Base-by-base conservation (phyloP, 305 asterid genomes). In the Fraxinus baroniana region DNA sequence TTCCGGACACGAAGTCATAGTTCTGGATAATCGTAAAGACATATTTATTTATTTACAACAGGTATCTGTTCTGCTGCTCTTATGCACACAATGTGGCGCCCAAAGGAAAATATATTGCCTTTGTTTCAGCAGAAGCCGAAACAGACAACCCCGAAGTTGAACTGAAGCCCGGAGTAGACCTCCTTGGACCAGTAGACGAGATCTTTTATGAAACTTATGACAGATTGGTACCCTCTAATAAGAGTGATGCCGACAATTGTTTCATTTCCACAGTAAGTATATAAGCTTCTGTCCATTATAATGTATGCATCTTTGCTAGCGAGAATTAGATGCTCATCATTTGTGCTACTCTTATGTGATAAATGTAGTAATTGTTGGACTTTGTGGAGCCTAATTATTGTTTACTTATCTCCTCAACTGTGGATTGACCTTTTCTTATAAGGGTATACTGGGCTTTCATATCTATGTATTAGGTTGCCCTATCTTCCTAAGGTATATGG, bases 11-110 rank as follows among this genome's bases (percentile, higher is more conserved):
- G 20, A 30, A 30, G 41, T 70, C 18, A 13, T 30, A 30, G 68
- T 57, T 7, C 68, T 57, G 26, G 28, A 64, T 64, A 64, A 64
- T 15, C 35, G 28, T 64, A 10, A 24, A 70, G 41, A 5, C 44
- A 30, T 12, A 30, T 28, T 28, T 70, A 5, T 32, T 70, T 32
- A 30, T 70, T 5, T 83, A 81, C 32, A 75, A 71, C 88, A 95
- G 98, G 98, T 96, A 96, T 82, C 89, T 96, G 74, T 96, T 96
- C 89, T 96, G 99, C 86, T 96, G 98, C 89, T 96, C 98, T 9
- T 96, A 93, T 74, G 88, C 93, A 79, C 99, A 96, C 88, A 93
- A 94, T 33, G 97, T 96, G 52, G 98, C 99, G 30, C 97, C 98
- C 30, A 91, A 93, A 79, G 98, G 98, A 30, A 93, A 96, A 83